These are phyloP conservation scores for Mortierella sp. DNA, from an alignment of 371 early-diverging fungal genomes.

Conservation along the genomic window DNA sequence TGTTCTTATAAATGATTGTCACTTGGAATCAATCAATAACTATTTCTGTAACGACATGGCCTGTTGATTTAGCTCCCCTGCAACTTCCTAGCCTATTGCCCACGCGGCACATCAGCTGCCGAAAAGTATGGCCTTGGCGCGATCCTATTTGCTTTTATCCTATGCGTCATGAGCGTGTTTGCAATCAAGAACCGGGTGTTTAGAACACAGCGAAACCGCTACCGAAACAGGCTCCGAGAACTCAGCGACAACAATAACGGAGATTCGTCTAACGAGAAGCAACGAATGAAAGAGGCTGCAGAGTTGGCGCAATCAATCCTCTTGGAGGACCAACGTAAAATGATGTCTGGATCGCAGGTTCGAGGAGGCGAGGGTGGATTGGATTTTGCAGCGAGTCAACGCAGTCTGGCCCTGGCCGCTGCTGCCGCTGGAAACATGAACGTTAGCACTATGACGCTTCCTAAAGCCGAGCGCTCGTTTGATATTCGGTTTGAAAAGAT, in stretches of 20 bases:
- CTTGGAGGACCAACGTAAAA: slow-evolving; percentile 22
- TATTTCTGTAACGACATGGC: background rate
- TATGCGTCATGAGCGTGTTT: slow-evolving; percentile 43
- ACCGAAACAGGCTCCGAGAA: slow-evolving; percentile 38
- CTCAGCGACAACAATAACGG: slow-evolving; percentile 40
- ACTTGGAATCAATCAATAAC: too few relatives aligned
- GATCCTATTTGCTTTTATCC: slow-evolving; percentile 30
- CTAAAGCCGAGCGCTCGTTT: slow-evolving; percentile 51
- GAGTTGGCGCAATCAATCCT: slow-evolving; percentile 39
- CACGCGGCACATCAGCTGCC: slow-evolving; percentile 36
- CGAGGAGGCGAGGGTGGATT: slow-evolving; percentile 5
- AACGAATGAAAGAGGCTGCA: slow-evolving; percentile 21
- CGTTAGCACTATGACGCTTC: slow-evolving; percentile 41
- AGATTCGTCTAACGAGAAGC: slow-evolving; percentile 28
- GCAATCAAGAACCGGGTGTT: slow-evolving; percentile 36
- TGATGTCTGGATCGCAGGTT: slow-evolving; percentile 12
- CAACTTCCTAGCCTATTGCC: slow-evolving; percentile 51
- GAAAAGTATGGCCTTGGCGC: slow-evolving; percentile 50
- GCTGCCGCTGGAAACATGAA: slow-evolving; percentile 41
- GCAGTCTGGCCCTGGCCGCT: slow-evolving; percentile 30
- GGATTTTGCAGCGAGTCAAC: slow-evolving; percentile 40
- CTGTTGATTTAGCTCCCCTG: slow-evolving; percentile 32
- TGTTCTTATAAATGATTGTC: too few relatives aligned
- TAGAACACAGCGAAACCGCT: slow-evolving; percentile 36
- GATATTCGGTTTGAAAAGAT: slow-evolving; percentile 70